Percentiles rank a stretch among this genome's conserved stretches.
Conservation (phyloP, 1,139 yeast species). For the Pichia sp. region DNA sequence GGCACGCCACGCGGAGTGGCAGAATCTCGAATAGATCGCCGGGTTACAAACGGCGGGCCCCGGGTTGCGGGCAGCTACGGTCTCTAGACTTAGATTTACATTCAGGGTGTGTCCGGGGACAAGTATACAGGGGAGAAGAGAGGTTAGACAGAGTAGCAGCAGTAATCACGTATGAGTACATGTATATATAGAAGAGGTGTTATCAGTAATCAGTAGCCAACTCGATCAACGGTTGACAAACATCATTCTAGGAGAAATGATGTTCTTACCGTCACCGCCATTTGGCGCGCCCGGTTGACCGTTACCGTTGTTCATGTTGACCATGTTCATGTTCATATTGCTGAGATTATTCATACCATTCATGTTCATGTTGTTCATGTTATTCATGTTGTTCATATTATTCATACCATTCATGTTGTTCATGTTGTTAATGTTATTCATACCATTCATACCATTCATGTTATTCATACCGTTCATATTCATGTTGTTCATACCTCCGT, state of each 20-base stretch:
- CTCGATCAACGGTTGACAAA: constrained; percentile 10
- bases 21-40: background rate
- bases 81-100: too few species aligned
- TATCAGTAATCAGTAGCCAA: background rate
- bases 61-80: too few species aligned
- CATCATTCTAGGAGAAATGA: constrained; percentile 10
- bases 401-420: constrained; percentile 2
- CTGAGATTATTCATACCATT: constrained; percentile 3
- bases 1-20: background rate
- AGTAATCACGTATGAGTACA: too few species aligned
- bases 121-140: too few species aligned
- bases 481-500: background rate
- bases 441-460: background rate
- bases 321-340: constrained; percentile 3
- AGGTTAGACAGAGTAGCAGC: too few species aligned
- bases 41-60: too few species aligned
- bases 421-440: background rate
- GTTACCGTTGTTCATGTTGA: constrained; percentile 3
- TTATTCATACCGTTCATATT: constrained; percentile 2
- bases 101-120: too few species aligned
- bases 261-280: constrained; percentile 7
- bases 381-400: constrained; percentile 5
- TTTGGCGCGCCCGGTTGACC: constrained; percentile 8
- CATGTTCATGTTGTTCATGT: constrained; percentile 6
- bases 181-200: background rate